Base-by-base conservation (phyloP, 2,329 filamentous ascomycete species). In the Zymoseptoria ardabiliae region DNA sequence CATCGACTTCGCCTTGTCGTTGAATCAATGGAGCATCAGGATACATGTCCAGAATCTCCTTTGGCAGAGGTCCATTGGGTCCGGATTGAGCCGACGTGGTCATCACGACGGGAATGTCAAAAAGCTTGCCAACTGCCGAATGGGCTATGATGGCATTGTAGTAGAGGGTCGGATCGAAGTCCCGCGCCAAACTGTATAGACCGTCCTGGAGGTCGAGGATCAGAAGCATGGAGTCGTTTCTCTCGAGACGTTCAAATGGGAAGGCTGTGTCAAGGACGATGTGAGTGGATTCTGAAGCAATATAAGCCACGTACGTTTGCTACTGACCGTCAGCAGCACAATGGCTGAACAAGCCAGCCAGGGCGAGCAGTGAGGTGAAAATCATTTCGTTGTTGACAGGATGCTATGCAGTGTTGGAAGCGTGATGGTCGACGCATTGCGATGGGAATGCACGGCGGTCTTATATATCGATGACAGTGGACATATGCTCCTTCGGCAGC, bases 1-100 rank as follows among this genome's bases (percentile, higher is more conserved):
- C 88, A 69, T 90, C 82, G 68, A 91, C 87, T 69, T 91, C 85
- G 48, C 88, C 88, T 61, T 86, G 80, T 41, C 88, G 84, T 66
- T 81, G 78, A 69, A 91, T 82, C 10, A 90, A 75, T 0, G 88
- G 82, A 0, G 85, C 83, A 52, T 82, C 74, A 23, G 88, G 88
- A 69, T 89, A 85, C 61, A 61, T 64, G 11, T 85, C 79, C 4
- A 82, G 71, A 62, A 91, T 87, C 68, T 90, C 88, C 66, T 86
- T 83, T 9, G 87, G 85, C 1, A 91, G 75, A 1, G 82, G 84
- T 1, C 88, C 88, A 70, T 91, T 91, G 54, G 88, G 87, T 3
- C 88, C 87, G 54, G 54, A 58, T 66, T 90, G 81, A 3, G 86
- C 85, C 6, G 87, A 90, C 4, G 85, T 88, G 9, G 86, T 88